Base-by-base conservation (phyloP, 73 alveolate genomes). In the Symbiodinium natans region DNA sequence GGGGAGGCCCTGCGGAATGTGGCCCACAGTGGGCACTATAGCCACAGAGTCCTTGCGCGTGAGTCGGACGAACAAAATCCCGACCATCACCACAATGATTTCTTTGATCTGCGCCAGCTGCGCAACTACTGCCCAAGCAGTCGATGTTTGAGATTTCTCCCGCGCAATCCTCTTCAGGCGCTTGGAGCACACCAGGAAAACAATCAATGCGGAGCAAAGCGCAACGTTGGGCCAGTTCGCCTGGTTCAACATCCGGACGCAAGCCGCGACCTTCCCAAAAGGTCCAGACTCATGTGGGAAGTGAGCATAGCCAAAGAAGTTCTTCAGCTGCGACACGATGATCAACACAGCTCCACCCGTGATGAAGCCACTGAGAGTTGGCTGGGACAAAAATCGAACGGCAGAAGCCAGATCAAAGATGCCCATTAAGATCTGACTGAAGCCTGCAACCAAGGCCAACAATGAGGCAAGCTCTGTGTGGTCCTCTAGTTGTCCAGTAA, bases 321-420 rank as follows among this genome's bases (percentile, higher is more conserved):
- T 88, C 41, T 29, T 27, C 41, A 68, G 13, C 82, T 68, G 82
- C 41, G 82, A 68, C 41, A 68, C 82, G 82, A 68, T 68, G 33
- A 68, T 68, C 94, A 68, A 83, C 68, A 88, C 95, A 11, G 95
- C 95, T 29, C 95, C 95, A 27, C 95, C 95, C 2, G 95, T 88
- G 85, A 88, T 83, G 39, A 88, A 88, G 84, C 95, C 95, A 41
- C 95, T 88, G 46, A 88, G 31, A 1, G 86, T 59, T 8, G 95
- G 86, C 34, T 68, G 95, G 25, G 95, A 88, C 27, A 88, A n/a
- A 48, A 88, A 88, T 13, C 95, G 95, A 31, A 88, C 95, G 23
- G 86, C 86, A 27, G 86, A 88, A n/a, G 95, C 95, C 74, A 68
- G 40, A 83, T 86, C 94, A 7, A 86, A 86, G 39, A 86, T 4